Percentiles rank a stretch among this genome's conserved stretches.
Evolutionary conservation across 2,329 filamentous ascomycete species (phyloP).

Genomic region (Orbilia quercus): DNA sequence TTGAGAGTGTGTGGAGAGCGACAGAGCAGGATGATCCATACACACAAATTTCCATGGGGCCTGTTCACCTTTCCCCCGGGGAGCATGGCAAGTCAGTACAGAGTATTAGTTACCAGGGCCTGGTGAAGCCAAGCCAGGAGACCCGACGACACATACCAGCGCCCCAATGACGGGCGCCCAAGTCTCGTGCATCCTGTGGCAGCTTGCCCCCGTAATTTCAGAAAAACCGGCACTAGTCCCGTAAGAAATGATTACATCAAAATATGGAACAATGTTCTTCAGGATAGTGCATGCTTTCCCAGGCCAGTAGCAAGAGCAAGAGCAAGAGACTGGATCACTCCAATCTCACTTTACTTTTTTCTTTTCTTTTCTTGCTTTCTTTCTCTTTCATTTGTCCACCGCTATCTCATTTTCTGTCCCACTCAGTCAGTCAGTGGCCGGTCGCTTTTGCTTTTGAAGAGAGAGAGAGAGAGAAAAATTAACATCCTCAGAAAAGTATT

Average conservation of each 20-base stretch:
- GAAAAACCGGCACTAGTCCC: conserved; percentile 54
- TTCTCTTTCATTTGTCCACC: too few species aligned
- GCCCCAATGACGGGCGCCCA: conserved; percentile 52
- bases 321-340: conserved; percentile 56
- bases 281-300: conserved; percentile 56
- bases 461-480: too few species aligned
- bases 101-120: too few species aligned
- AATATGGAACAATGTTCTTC: conserved; percentile 56
- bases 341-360: conserved; percentile 55
- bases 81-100: too few species aligned
- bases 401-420: conserved; percentile 23
- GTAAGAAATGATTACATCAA: conserved; percentile 56
- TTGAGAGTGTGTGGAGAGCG: conserved; percentile 32
- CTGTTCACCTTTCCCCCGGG: conserved; percentile 12
- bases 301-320: conserved; percentile 55
- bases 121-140: conserved; percentile 24
- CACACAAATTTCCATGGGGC: conserved; percentile 53
- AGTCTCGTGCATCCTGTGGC: conserved; percentile 55
- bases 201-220: conserved; percentile 56
- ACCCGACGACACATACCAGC: conserved; percentile 44
- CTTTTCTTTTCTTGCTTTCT: too few species aligned
- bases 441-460: conserved; percentile 42
- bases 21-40: conserved; percentile 46
- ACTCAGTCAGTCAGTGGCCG: too few species aligned
- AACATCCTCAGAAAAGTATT: conserved; percentile 56